Conservation (phyloP, 2,329 filamentous ascomycete species). For the Colletotrichum lentis region DNA sequence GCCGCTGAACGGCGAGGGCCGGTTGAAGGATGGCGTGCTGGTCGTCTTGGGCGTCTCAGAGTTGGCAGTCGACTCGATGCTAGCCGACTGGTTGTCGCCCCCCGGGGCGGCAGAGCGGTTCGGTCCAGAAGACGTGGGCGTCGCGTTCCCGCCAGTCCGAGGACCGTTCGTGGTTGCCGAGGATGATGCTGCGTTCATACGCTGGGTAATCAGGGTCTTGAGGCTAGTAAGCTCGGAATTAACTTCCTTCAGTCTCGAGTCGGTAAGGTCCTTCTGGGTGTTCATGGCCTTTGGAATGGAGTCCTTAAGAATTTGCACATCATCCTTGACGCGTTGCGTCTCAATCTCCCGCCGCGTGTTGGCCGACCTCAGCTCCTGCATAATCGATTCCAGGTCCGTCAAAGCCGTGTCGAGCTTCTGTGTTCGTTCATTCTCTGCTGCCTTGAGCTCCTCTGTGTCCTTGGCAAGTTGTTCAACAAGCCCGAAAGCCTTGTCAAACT, state of each 20-base stretch:
- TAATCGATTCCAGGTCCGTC: slow-evolving; percentile 82
- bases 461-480: slow-evolving; percentile 90
- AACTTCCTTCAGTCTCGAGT: slow-evolving; percentile 83
- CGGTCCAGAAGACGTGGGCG: slow-evolving; percentile 24
- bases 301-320: slow-evolving; percentile 83
- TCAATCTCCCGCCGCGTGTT: slow-evolving; percentile 87
- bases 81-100: slow-evolving; percentile 43
- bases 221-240: slow-evolving; percentile 88
- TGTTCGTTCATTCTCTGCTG: slow-evolving; percentile 83
- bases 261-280: slow-evolving; percentile 84
- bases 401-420: slow-evolving; percentile 83
- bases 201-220: slow-evolving; percentile 81
- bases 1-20: slow-evolving; percentile 47
- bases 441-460: slow-evolving; percentile 88
- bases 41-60: slow-evolving; percentile 48
- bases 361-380: slow-evolving; percentile 81
- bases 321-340: slow-evolving; percentile 82
- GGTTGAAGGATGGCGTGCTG: slow-evolving; percentile 43
- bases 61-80: slow-evolving; percentile 42
- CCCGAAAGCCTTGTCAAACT: slow-evolving; percentile 90
- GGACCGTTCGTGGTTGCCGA: slow-evolving; percentile 41
- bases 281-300: slow-evolving; percentile 88
- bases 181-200: slow-evolving; percentile 56
- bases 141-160: slow-evolving; percentile 42
- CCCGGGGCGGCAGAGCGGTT: slow-evolving; percentile 39